Conservation (phyloP, 768 basidiomycete species). For the Amanita inopinata region DNA sequence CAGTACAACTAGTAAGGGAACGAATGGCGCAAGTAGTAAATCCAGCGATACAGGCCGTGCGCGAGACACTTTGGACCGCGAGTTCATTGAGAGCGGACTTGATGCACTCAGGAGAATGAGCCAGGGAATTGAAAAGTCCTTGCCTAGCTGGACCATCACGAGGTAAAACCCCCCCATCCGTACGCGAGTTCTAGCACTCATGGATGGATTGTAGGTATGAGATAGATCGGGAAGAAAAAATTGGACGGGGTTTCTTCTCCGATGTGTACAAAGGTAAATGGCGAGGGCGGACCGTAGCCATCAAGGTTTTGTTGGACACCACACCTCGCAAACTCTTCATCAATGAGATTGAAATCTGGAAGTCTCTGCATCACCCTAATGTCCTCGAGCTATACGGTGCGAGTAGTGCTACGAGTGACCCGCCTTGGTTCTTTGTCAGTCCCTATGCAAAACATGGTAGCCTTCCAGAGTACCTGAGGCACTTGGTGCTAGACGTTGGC, state of each 20-base stretch:
- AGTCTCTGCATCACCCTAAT: constrained; percentile 53
- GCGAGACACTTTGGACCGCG: constrained; percentile 49
- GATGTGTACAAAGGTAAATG: constrained; percentile 73
- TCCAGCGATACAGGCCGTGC: constrained; percentile 4
- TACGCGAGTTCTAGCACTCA: constrained; percentile 6
- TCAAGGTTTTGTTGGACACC: constrained; percentile 60
- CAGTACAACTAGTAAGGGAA: neutral
- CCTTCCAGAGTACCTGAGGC: constrained; percentile 48
- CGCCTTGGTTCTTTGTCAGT: constrained; percentile 75
- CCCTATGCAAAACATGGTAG: constrained; percentile 62
- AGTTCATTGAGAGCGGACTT: constrained; percentile 65
- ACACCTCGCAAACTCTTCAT: constrained; percentile 59
- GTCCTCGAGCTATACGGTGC: constrained; percentile 73
- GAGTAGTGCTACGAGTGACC: constrained; percentile 56
- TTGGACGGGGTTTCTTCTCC: constrained; percentile 69
- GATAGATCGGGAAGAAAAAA: constrained; percentile 57
- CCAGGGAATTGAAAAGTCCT: constrained; percentile 24
- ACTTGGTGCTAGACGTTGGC: constrained; percentile 16
- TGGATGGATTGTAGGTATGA: constrained; percentile 50
- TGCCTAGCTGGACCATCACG: constrained; percentile 76
- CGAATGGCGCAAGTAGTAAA: neutral
- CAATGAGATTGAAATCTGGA: constrained; percentile 67
- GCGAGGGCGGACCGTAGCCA: constrained; percentile 53
- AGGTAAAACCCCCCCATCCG: constrained; percentile 24
- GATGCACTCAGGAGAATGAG: constrained; percentile 63